Conservation (phyloP, 768 basidiomycete genomes). For the Saitozyma sp. region DNA sequence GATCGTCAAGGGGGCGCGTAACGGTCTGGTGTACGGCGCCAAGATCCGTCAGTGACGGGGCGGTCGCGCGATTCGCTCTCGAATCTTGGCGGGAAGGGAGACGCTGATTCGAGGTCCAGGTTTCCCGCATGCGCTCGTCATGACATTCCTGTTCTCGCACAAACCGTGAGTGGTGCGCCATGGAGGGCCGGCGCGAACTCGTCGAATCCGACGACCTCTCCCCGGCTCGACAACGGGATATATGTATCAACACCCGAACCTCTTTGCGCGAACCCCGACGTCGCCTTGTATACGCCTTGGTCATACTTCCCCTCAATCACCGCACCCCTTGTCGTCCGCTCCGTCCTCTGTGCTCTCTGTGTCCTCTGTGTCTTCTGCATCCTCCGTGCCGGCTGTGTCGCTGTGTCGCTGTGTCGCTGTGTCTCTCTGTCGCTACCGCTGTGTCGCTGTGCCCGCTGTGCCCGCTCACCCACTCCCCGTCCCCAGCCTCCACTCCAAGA, state of each 20-base stretch:
- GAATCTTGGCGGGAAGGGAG: neutral
- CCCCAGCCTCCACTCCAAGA: constrained; percentile 12
- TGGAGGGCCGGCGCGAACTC: neutral
- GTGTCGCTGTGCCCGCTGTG: neutral
- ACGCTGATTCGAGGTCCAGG: constrained; percentile 48
- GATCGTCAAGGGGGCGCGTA: constrained; percentile 81
- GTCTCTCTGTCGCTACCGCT: too few relatives aligned
- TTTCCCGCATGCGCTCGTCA: constrained; percentile 93
- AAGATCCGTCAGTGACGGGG: constrained; percentile 46
- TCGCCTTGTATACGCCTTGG: too few relatives aligned
- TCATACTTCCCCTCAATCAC: too few relatives aligned
- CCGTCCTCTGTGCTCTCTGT: too few relatives aligned
- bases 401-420: too few relatives aligned
- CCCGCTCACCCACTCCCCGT: neutral
- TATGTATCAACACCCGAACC: too few relatives aligned
- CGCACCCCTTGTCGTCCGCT: too few relatives aligned
- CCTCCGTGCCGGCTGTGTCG: too few relatives aligned
- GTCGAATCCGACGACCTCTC: neutral
- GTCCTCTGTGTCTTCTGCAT: too few relatives aligned
- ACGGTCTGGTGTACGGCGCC: constrained; percentile 51
- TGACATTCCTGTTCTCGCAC: constrained; percentile 89
- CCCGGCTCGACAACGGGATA: too few relatives aligned
- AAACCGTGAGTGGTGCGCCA: constrained; percentile 69
- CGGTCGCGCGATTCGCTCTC: neutral
- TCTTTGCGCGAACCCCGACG: too few relatives aligned